A percentile compares a stretch with the other conserved stretches of the same genome.
These are phyloP conservation scores for Penicillium griseofulvum DNA, from an alignment of 2,329 filamentous ascomycete species.

Conservation along the genomic window DNA sequence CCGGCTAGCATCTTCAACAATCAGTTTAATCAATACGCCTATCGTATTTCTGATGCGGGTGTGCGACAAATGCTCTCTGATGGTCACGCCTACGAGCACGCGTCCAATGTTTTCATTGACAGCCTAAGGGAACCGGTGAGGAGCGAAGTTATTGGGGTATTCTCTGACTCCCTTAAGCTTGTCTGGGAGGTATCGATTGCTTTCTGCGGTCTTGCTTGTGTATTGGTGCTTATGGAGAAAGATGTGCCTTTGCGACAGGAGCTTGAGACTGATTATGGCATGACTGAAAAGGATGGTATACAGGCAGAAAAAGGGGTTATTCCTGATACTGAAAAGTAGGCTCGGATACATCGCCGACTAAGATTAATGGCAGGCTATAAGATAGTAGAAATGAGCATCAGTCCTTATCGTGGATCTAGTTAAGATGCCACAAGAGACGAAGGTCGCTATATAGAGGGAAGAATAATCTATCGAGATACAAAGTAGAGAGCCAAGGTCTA, in stretches of 20 bases:
- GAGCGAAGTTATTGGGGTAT: not conserved
- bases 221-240: not conserved
- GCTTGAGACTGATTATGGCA: constrained; percentile 1
- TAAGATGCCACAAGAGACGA: too few species aligned
- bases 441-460: too few species aligned
- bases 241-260: not conserved
- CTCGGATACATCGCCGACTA: not conserved
- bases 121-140: not conserved
- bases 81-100: not conserved
- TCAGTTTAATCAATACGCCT: not conserved
- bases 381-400: too few species aligned
- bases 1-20: not conserved
- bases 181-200: not conserved
- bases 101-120: not conserved
- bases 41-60: not conserved
- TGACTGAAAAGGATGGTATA: not conserved
- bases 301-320: not conserved
- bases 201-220: constrained; percentile 3
- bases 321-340: not conserved
- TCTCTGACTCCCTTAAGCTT: not conserved
- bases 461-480: too few species aligned
- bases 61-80: not conserved
- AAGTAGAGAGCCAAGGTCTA: too few species aligned
- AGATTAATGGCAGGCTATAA: too few species aligned
- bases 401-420: too few species aligned